Evolutionary conservation across 768 basidiomycete genomes (phyloP), one percentile per base, ranked within the genome.

Genomic region (Trametes cinnabarina): DNA sequence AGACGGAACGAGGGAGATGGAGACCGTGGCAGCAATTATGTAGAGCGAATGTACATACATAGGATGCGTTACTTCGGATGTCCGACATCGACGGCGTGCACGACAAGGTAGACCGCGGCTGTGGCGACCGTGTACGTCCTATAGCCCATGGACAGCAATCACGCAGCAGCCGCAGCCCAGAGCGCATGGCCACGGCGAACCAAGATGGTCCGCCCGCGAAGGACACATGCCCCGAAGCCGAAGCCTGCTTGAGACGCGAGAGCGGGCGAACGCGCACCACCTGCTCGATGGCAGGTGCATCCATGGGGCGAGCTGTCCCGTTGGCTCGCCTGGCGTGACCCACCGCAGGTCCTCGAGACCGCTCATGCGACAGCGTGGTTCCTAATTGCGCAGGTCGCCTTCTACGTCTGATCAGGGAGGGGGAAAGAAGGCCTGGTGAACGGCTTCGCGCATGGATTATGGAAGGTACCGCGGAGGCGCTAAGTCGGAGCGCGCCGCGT

Each of bases 401-500:
- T 46, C 44, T 17, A 46, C 14, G 22, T 26, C 23, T 26, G 44
- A 46, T 46, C n/a, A 12, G 4, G 23, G 44, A 46, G 12, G 12
- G 30, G 44, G 10, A 11, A 25, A 34, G 23, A 51, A 12, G 50
- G 23, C 15, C 30, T 2, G 42, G 14, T 15, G 26, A 37, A 37
- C 39, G 34, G 41, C 44, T n/a, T 35, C 26, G 42, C 17, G 34
- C 47, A 10, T 39, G 48, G 12, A 46, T 43, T 60, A 60, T 47
- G 59, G 59, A 22, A 60, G 49, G 54, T 60, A 60, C 37, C 23
- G 42, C 28, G 59, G 59, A 23, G 59, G 59, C n/a, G 48, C 22
- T 28, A 42, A 2, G 22, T 48, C 49, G 56, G 23, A 19, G n/a
- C 20, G 37, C 34, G 20, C 32, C 43, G 15, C 26, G 47, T n/a